Conservation (phyloP, 164 flowering plant species). For the Stephania cephalantha region DNA sequence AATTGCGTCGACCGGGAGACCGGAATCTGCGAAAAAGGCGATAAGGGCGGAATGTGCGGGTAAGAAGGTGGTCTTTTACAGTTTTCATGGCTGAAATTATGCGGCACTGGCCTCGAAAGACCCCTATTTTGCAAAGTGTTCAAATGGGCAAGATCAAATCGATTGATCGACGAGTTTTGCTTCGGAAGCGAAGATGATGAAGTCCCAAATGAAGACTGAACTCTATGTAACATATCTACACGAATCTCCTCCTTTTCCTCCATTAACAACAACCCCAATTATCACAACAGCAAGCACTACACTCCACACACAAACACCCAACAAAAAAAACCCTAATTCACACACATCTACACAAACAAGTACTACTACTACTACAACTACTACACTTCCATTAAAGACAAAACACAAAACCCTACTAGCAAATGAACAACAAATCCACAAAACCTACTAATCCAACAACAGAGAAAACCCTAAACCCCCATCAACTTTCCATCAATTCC, state of each 20-base stretch:
- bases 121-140: slow-evolving; percentile 41
- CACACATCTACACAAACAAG: background rate
- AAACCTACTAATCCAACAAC: background rate
- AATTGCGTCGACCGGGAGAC: slow-evolving; percentile 21
- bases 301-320: slow-evolving; percentile 6
- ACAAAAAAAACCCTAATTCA: background rate
- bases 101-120: slow-evolving; percentile 44
- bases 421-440: background rate
- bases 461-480: background rate
- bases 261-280: slow-evolving; percentile 26
- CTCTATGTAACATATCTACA: slow-evolving; percentile 40
- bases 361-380: no score
- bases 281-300: background rate
- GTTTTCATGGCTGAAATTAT: slow-evolving; percentile 35
- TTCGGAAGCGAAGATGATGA: slow-evolving; percentile 43
- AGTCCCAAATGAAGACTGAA: slow-evolving; percentile 64
- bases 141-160: slow-evolving; percentile 53
- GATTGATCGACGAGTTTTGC: slow-evolving; percentile 22
- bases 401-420: background rate
- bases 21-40: slow-evolving; percentile 60
- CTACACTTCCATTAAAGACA: background rate
- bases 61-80: slow-evolving; percentile 77
- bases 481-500: background rate
- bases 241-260: slow-evolving; percentile 52
- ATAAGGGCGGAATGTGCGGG: slow-evolving; percentile 70